Base-by-base conservation (phyloP, 495 filamentous ascomycete species). In the Neurospora sp. region DNA sequence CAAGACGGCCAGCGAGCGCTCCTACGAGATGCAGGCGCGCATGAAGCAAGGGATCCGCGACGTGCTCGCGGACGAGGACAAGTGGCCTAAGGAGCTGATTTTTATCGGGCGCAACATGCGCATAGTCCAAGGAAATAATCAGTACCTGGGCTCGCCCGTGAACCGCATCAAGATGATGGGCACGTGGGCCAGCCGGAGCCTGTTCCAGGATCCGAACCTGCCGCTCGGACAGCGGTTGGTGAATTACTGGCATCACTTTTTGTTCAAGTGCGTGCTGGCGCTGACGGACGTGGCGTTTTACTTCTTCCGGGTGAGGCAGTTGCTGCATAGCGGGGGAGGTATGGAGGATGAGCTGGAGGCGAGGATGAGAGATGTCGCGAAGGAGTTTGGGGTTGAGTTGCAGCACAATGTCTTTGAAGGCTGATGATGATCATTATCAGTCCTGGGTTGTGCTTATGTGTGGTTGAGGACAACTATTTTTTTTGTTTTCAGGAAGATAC, bases 141-240 rank as follows among this genome's bases (percentile, higher is more conserved):
- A 86, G 76, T 95, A 90, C 82, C 88, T 99, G 34, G 95, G 96
- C 59, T 94, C 92, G 1, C 96, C 96, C 0, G 94, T 99, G 19
- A 99, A 99, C 80, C 84, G 96, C 1, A 90, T 99, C 76, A 98
- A 97, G 84, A 94, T 97, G 77, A 97, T 94, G 42, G 95, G 94
- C 17, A 86, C 86, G 45, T 98, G 96, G 96, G 96, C 96, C 0
- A 92, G 88, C 45, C 84, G 92, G 11, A 92, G 92, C 70, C 81
- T 97, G 17, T 92, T 89, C 36, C 91, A 96, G 77, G 88, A 88
- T 70, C 77, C 72, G 69, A 81, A 82, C 70, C 80, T 81, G 73
- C 85, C 81, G 39, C 77, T 70, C 73, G 76, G 74, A 13, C 78
- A 81, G 73, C 78, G 83, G 43, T 83, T 86, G 69, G 86, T 89